These are phyloP conservation scores for Saprolegnia diclina DNA, from an alignment of 352 stramenopile genomes.

Conservation along the genomic window DNA sequence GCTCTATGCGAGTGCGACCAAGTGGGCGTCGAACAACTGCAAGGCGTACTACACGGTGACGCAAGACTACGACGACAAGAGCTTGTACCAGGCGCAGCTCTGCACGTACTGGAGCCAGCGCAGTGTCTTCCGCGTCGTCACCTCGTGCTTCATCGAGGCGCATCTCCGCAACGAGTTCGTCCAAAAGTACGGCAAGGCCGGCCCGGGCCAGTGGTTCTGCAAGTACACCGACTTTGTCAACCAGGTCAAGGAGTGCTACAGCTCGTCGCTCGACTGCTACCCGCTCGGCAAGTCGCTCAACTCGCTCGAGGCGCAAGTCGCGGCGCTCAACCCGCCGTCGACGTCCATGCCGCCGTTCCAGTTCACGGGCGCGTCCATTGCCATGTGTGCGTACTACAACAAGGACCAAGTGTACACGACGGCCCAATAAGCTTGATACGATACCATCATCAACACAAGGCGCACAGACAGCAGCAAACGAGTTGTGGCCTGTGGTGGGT, in stretches of 20 bases:
- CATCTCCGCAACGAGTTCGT: constrained; percentile 27
- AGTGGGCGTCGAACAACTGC: constrained; percentile 27
- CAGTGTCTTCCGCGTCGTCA: constrained; percentile 28
- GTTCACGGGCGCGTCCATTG: constrained; percentile 26
- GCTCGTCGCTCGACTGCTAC: constrained; percentile 22
- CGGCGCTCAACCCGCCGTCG: constrained; percentile 22
- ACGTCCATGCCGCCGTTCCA: constrained; percentile 19
- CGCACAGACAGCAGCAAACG: neutral
- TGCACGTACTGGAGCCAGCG: constrained; percentile 27
- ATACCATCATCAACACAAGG: neutral
- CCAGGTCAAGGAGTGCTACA: constrained; percentile 28
- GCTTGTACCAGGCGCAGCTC: constrained; percentile 25
- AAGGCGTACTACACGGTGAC: constrained; percentile 24
- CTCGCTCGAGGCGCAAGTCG: constrained; percentile 19
- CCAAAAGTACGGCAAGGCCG: constrained; percentile 27
- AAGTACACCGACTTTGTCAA: constrained; percentile 26
- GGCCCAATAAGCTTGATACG: constrained; percentile 15
- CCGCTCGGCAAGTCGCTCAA: constrained; percentile 23
- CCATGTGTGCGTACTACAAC: constrained; percentile 28
- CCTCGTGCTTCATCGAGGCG: constrained; percentile 28
- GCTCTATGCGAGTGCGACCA: constrained; percentile 17
- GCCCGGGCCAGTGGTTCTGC: constrained; percentile 27
- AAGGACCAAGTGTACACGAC: constrained; percentile 28
- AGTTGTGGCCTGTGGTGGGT: neutral
- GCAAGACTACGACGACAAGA: constrained; percentile 21